phyloP scores from a whole-genome alignment of 2,329 filamentous ascomycete species.

The Colletotrichum musicola region DNA sequence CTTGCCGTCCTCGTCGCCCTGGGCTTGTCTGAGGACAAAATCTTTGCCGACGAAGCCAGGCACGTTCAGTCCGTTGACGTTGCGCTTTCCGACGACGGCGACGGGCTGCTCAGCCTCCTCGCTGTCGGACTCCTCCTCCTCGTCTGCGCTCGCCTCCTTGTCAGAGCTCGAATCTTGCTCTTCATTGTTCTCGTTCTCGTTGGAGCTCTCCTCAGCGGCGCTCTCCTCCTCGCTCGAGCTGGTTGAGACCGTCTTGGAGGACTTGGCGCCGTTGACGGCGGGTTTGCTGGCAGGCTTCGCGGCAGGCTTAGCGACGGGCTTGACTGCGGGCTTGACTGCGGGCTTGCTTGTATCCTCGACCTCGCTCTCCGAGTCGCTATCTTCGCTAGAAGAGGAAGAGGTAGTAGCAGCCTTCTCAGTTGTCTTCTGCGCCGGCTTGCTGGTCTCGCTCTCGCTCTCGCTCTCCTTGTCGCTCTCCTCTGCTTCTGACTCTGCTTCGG shows the following conservation, averaged over 20 bases:
- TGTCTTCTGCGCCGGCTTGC: conserved; percentile 40
- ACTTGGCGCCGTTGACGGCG: conserved; percentile 32
- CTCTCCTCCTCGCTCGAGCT: conserved; percentile 44
- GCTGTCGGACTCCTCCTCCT: conserved; percentile 38
- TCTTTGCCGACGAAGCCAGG: conserved; percentile 63
- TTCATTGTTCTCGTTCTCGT: conserved; percentile 33
- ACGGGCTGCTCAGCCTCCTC: conserved; percentile 53
- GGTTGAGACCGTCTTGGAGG: conserved; percentile 20
- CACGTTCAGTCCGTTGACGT: conserved; percentile 50
- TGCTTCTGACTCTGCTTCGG: conserved; percentile 43
- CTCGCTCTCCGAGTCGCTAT: conserved; percentile 42
- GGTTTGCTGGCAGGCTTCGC: conserved; percentile 19
- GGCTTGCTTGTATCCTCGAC: conserved; percentile 42
- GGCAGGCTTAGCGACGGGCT: conserved; percentile 38
- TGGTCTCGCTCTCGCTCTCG: conserved; percentile 47
- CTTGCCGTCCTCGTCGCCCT: conserved; percentile 55
- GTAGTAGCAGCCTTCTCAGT: conserved; percentile 21
- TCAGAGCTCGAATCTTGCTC: conserved; percentile 42
- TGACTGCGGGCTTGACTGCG: conserved; percentile 40
- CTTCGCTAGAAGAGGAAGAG: conserved; percentile 42
- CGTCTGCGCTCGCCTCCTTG: conserved; percentile 39
- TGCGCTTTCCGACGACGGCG: conserved; percentile 46
- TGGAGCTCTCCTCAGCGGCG: conserved; percentile 18
- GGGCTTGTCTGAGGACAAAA: conserved; percentile 66
- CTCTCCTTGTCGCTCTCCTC: conserved; percentile 13